These are phyloP conservation scores for Ustilaginoidea virens DNA, from an alignment of 2,329 filamentous ascomycete genomes.

Conservation along the genomic window DNA sequence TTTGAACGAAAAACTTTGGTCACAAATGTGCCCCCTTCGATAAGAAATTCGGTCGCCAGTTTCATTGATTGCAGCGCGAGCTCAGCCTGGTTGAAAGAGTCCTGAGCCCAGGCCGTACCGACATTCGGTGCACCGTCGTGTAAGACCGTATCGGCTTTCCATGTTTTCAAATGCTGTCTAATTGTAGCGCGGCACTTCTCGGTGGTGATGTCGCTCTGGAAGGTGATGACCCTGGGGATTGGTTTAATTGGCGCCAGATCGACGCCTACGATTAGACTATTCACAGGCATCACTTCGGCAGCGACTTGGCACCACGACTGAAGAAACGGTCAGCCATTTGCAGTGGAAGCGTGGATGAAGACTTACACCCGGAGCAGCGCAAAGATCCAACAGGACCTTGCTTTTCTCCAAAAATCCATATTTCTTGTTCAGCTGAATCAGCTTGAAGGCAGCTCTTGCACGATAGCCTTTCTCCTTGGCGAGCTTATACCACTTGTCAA, in stretches of 20 bases:
- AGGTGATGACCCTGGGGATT: conserved; percentile 85
- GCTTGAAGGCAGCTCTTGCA: conserved; percentile 90
- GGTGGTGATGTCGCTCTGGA: conserved; percentile 95
- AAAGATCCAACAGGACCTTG: conserved; percentile 92
- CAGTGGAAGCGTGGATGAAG: neutral
- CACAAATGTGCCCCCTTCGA: conserved; percentile 81
- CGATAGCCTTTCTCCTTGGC: conserved; percentile 98
- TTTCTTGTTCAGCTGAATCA: conserved; percentile 97
- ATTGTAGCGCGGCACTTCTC: conserved; percentile 91
- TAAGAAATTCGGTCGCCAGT: conserved; percentile 83
- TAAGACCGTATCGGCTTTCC: conserved; percentile 89
- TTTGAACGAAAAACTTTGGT: conserved; percentile 97
- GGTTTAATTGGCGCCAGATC: conserved; percentile 92
- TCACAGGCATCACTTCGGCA: conserved; percentile 82
- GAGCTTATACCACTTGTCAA: conserved; percentile 98
- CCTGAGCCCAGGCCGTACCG: conserved; percentile 94
- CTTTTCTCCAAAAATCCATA: conserved; percentile 97
- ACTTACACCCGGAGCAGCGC: conserved; percentile 79
- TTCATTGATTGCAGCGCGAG: conserved; percentile 82
- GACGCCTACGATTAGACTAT: conserved; percentile 84
- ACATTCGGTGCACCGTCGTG: conserved; percentile 98
- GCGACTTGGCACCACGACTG: conserved; percentile 94
- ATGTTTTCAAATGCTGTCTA: conserved; percentile 77
- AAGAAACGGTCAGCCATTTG: neutral
- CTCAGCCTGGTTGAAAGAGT: conserved; percentile 95